Percentiles rank a stretch among this genome's conserved stretches.
phyloP scores from a whole-genome alignment of 345 rosid genomes.

The Brassica nigra region DNA sequence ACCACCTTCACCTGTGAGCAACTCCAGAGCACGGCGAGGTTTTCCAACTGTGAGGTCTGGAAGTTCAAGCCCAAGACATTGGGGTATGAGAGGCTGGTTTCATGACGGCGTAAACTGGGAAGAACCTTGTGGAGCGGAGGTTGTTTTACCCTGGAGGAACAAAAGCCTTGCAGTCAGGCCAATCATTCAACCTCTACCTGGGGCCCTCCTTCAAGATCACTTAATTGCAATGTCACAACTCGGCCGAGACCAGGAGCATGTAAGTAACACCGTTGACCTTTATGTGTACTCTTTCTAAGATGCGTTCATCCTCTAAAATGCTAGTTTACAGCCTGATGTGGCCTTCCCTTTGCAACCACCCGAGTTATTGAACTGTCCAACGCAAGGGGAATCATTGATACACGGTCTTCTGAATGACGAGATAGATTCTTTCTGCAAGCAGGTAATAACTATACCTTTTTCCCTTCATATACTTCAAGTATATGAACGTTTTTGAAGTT shows the following conservation, averaged over 20 bases:
- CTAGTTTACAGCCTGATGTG: constrained; percentile 84
- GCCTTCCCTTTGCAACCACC: constrained; percentile 80
- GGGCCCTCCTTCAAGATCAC: constrained; percentile 79
- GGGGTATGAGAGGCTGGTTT: constrained; percentile 91
- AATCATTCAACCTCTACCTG: constrained; percentile 84
- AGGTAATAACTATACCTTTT: constrained; percentile 48
- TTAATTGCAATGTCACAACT: constrained; percentile 88
- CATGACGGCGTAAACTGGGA: constrained; percentile 72
- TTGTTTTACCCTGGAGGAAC: constrained; percentile 95
- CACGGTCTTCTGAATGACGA: constrained; percentile 76
- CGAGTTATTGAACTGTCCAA: constrained; percentile 59
- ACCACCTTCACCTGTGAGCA: constrained; percentile 90
- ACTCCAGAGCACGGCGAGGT: constrained; percentile 84
- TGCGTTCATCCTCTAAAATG: constrained; percentile 38
- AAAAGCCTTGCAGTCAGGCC: constrained; percentile 76
- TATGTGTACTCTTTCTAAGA: constrained; percentile 20
- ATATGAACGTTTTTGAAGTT: constrained; percentile 17
- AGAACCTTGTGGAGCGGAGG: constrained; percentile 85
- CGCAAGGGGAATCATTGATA: constrained; percentile 60
- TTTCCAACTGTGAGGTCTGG: constrained; percentile 97
- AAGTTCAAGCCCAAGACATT: constrained; percentile 98
- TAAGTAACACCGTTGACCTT: constrained; percentile 45
- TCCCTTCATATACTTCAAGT: constrained; percentile 16
- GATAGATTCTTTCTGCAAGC: constrained; percentile 85
- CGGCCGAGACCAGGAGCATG: constrained; percentile 94